Base-by-base conservation (phyloP, 1,284 basidiomycete genomes). In the Rhodotorula sp. region DNA sequence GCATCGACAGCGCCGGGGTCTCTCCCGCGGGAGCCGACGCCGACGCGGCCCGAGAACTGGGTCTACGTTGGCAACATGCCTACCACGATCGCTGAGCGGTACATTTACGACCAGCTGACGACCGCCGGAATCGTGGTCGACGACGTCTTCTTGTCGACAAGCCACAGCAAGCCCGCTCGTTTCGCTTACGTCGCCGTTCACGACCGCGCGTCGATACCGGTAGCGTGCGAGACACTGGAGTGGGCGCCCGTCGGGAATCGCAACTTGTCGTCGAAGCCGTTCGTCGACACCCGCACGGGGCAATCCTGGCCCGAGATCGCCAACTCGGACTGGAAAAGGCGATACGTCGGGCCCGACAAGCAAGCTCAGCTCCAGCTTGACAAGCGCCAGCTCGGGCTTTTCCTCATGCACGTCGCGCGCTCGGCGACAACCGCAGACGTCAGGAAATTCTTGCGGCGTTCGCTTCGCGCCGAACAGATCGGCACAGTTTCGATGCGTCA, bases 191-290 rank as follows among this genome's bases (percentile, higher is more conserved):
- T 61, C 48, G 58, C n/a, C 23, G 5, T 59, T 1, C 25, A 7
- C 13, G 2, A 14, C 16, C 8, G 8, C 14, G 8, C 1, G 3
- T 45, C 7, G 2, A 14, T 25, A 1, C n/a, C 9, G 12, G 14
- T 7, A 5, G 58, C 58, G 7, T 17, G 45, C n/a, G 3, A 4
- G 16, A 7, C 13, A 2, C 45, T 59, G n/a, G 0, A 25, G 13
- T 12, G 16, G 2, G 8, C 21, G 7, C 1, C 5, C 3, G 7
- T 19, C 16, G 44, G 21, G n/a, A 25, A 25, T 5, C 14, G 44
- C 25, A 13, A 13, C 1, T 14, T 59, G 14, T 16, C 19, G 2
- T 45, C 44, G 4, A 27, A 19, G n/a, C 58, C 21, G 7, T 59
- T 59, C 45, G 1, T 5, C n/a, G 52, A 54, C 44, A 21, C 1